Evolutionary conservation across 176 grass and related monocot genomes (phyloP).

Genomic region (Oryza meyeriana): DNA sequence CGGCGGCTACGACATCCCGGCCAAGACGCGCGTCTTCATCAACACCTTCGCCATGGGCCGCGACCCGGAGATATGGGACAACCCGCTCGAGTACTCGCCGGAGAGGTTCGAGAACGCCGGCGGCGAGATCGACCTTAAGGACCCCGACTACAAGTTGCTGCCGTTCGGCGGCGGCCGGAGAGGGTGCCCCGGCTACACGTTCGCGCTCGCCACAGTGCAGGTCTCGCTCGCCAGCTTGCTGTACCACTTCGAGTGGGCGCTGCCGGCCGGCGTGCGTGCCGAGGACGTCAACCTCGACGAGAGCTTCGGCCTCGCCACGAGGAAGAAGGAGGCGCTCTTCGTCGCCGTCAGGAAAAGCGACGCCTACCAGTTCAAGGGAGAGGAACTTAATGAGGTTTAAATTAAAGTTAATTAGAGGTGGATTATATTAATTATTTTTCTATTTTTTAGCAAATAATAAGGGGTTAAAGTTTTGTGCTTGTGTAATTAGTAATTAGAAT

Average conservation of each 20-base stretch:
- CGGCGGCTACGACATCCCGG: constrained; percentile 48
- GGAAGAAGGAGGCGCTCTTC: constrained; percentile 46
- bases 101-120: constrained; percentile 37
- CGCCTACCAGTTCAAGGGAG: constrained; percentile 33
- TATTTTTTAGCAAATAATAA: neutral
- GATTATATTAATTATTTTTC: neutral
- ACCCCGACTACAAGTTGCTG: constrained; percentile 48
- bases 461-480: neutral
- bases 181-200: constrained; percentile 47
- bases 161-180: constrained; percentile 50
- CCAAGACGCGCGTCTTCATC: constrained; percentile 42
- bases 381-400: constrained; percentile 29
- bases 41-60: constrained; percentile 53
- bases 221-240: constrained; percentile 39
- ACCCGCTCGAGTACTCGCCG: constrained; percentile 38
- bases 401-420: neutral
- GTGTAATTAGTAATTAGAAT: neutral
- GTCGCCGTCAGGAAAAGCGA: constrained; percentile 26
- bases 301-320: constrained; percentile 44
- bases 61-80: constrained; percentile 45
- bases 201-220: constrained; percentile 45
- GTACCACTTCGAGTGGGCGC: constrained; percentile 55
- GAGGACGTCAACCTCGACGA: constrained; percentile 48
- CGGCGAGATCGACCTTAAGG: constrained; percentile 39
- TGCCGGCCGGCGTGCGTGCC: constrained; percentile 34